Evolutionary conservation across 805 yeast genomes (phyloP), one percentile per base, ranked within the genome.

Genomic region (Candida sonorensis): DNA sequence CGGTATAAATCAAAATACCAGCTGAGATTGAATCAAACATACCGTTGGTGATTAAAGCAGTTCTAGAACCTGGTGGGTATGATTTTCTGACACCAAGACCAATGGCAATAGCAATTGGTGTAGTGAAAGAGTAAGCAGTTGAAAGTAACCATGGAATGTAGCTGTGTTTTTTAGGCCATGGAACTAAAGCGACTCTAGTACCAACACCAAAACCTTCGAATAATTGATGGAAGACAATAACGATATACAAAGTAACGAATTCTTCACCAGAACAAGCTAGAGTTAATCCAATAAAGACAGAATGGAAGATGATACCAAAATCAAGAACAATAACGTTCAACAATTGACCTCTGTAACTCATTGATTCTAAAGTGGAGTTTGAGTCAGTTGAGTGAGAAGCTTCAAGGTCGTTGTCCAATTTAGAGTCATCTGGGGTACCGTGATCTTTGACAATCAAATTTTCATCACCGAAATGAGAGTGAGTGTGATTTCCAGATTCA

Each of bases 131-230:
- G 50, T 61, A 77, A 18, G 56, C 69, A 1, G 52, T 7, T 5
- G 66, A 68, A 39, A 69, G 52, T 0, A 63, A 26, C 66, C 73
- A 71, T 11, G 82, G 79, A 1, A 75, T 63, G 37, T 50, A 60
- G 45, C 66, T 61, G 43, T 48, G 51, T 14, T 31, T 35, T 23
- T 42, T 33, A 13, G 69, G 67, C 68, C 68, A 64, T 26, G 52
- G 49, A 2, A 72, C 61, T n/a, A 66, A 67, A 2, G 83, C 77
- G 23, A 81, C 64, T 54, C 94, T 71, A 3, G 87, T 69, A 23
- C 92, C 92, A 44, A 83, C 65, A 40, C 92, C 94, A 30, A 83
- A 63, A 31, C 94, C 94, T 61, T 83, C 94, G 50, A 83, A 82
- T 62, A 76, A 64, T 57, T 83, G 94, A 54, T 83, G 85, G 66